These are phyloP conservation scores for Nakazawaea ishiwadae DNA, from an alignment of 805 yeast species.

Conservation along the genomic window DNA sequence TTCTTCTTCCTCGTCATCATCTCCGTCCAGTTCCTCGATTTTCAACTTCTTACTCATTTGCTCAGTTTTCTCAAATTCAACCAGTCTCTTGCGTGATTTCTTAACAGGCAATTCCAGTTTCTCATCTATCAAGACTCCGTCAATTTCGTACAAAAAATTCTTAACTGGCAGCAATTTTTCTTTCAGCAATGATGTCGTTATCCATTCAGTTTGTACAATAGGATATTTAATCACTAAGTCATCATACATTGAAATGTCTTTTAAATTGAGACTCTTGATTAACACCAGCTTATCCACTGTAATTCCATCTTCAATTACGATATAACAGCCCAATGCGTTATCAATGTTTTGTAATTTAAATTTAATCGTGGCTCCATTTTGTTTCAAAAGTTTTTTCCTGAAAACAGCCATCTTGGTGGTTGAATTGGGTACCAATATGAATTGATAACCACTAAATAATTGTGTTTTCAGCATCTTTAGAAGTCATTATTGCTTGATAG, in stretches of 20 bases:
- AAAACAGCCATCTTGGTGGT: conserved; percentile 15
- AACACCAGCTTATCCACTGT: not conserved
- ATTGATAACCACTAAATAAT: conserved; percentile 15
- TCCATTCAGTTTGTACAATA: conserved; percentile 7
- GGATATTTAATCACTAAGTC: conserved; percentile 2
- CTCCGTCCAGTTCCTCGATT: not conserved
- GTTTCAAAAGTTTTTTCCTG: conserved; percentile 20
- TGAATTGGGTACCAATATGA: conserved; percentile 18
- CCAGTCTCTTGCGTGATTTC: not conserved
- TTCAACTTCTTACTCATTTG: conserved; percentile 2
- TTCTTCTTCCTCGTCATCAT: conserved; percentile 5
- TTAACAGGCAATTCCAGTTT: not conserved
- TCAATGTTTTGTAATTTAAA: conserved; percentile 4
- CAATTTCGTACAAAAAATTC: not conserved
- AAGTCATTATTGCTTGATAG: conserved; percentile 18
- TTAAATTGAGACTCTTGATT: not conserved
- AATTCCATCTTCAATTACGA: conserved; percentile 3
- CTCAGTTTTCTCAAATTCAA: not conserved
- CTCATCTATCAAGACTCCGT: not conserved
- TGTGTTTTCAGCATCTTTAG: no score
- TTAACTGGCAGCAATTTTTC: no score
- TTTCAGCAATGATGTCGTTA: not conserved
- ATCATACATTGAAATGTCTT: not conserved
- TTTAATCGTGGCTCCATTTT: conserved; percentile 22
- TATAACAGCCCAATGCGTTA: not conserved